Evolutionary conservation across 2,329 filamentous ascomycete species (phyloP).

Genomic region (Penicillium sp.): DNA sequence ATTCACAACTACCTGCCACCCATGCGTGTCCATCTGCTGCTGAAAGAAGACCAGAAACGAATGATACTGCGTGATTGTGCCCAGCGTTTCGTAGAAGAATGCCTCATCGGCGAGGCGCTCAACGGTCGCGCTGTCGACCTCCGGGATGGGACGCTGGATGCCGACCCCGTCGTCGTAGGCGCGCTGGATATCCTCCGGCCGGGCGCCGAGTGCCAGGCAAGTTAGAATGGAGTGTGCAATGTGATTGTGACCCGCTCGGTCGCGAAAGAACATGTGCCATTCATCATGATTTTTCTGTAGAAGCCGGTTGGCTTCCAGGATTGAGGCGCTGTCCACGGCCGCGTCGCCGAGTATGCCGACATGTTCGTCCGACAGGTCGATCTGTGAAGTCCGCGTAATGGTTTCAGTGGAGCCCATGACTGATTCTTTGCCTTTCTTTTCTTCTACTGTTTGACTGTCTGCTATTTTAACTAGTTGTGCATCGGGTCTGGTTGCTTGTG

Average conservation of each 20-base stretch:
- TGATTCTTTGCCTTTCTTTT: too few species aligned
- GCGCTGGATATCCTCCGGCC: constrained; percentile 18
- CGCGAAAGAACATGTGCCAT: background rate
- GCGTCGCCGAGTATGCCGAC: too few species aligned
- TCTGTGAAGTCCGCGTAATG: too few species aligned
- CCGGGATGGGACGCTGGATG: constrained; percentile 23
- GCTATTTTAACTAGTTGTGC: too few species aligned
- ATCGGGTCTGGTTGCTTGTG: too few species aligned
- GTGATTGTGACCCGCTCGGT: constrained; percentile 18
- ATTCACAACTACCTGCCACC: constrained; percentile 54
- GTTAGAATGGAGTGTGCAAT: constrained; percentile 29
- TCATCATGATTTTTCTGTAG: background rate
- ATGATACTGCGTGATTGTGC: constrained; percentile 55
- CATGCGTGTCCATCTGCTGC: constrained; percentile 54
- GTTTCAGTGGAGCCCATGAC: too few species aligned
- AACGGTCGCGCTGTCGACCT: constrained; percentile 15
- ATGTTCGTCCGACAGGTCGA: too few species aligned
- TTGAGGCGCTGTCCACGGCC: too few species aligned
- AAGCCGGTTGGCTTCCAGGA: background rate
- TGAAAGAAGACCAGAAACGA: constrained; percentile 68
- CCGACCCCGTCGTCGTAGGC: constrained; percentile 22
- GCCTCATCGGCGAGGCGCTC: constrained; percentile 11
- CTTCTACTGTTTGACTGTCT: too few species aligned
- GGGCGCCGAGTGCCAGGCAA: constrained; percentile 24
- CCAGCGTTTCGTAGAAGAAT: constrained; percentile 39